These are phyloP conservation scores for Fonsecaea multimorphosa DNA, from an alignment of 2,329 filamentous ascomycete species.

Conservation along the genomic window DNA sequence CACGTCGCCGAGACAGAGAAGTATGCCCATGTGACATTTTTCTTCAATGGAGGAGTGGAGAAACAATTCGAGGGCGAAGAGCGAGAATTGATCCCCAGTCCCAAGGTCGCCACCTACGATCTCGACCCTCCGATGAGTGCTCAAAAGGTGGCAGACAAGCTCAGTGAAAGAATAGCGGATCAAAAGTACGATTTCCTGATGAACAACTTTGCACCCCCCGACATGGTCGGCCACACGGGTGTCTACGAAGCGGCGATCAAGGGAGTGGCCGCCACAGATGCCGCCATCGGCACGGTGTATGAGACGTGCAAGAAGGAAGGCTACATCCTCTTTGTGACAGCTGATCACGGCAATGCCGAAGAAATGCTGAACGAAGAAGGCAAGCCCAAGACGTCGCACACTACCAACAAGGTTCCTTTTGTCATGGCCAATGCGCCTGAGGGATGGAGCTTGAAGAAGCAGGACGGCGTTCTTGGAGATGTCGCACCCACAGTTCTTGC, in stretches of 20 bases:
- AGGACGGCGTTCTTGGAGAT: slow-evolving; percentile 89
- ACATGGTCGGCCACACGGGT: slow-evolving; percentile 99
- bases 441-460: slow-evolving; percentile 84
- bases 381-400: slow-evolving; percentile 98
- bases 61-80: slow-evolving; percentile 92
- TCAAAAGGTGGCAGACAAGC: slow-evolving; percentile 84
- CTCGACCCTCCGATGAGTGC: slow-evolving; percentile 95
- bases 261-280: slow-evolving; percentile 84
- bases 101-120: slow-evolving; percentile 96
- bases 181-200: slow-evolving; percentile 94
- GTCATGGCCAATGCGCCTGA: slow-evolving; percentile 96
- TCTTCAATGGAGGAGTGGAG: slow-evolving; percentile 99
- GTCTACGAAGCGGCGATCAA: slow-evolving; percentile 93
- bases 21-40: slow-evolving; percentile 99
- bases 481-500: slow-evolving; percentile 93
- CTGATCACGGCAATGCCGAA: slow-evolving; percentile 97
- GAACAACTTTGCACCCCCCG: slow-evolving; percentile 99
- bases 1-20: slow-evolving; percentile 99
- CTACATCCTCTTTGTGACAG: slow-evolving; percentile 93
- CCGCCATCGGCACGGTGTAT: slow-evolving; percentile 89
- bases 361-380: slow-evolving; percentile 98
- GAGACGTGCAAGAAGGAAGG: slow-evolving; percentile 92
- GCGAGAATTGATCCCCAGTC: slow-evolving; percentile 91
- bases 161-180: slow-evolving; percentile 83
- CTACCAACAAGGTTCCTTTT: slow-evolving; percentile 96